Percentiles rank a stretch among this genome's conserved stretches.
Conservation (phyloP, 2,329 filamentous ascomycete species). For the Emergomyces pasteurianus region DNA sequence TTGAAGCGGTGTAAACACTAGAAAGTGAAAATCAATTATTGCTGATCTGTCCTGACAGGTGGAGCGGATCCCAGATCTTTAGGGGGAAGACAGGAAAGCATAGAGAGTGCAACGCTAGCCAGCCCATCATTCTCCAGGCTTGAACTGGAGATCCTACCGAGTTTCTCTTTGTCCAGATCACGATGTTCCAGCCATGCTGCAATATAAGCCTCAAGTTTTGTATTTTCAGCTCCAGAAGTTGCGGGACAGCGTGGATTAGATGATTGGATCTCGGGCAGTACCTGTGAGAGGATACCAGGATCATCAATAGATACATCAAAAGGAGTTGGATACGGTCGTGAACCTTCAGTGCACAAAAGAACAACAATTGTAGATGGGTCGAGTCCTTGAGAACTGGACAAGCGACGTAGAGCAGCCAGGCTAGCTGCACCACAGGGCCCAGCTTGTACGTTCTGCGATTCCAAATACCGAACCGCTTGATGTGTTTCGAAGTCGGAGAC, state of each 20-base stretch:
- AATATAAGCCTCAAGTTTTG: conserved; percentile 36
- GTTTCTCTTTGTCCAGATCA: conserved; percentile 30
- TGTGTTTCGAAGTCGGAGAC: conserved; percentile 55
- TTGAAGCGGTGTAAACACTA: too few relatives aligned
- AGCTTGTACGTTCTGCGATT: conserved; percentile 34
- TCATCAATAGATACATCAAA: conserved; percentile 32
- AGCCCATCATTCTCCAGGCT: background rate
- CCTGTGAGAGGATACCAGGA: conserved; percentile 32
- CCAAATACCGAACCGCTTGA: conserved; percentile 43
- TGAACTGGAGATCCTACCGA: background rate
- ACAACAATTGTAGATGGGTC: conserved; percentile 46
- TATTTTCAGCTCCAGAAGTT: conserved; percentile 34
- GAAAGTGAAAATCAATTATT: background rate
- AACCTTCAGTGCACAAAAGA: conserved; percentile 55
- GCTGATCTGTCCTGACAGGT: background rate
- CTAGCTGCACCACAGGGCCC: conserved; percentile 54
- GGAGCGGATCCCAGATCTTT: background rate
- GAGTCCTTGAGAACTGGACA: conserved; percentile 29
- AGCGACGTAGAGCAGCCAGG: conserved; percentile 42
- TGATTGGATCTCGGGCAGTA: conserved; percentile 39
- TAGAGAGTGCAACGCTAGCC: background rate
- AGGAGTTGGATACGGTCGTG: conserved; percentile 41
- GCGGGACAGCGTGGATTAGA: conserved; percentile 34
- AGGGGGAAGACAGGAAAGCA: background rate
- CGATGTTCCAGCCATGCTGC: conserved; percentile 41